Conservation (phyloP, 176 grass and related monocot species). For the Saccharum officinarum region DNA sequence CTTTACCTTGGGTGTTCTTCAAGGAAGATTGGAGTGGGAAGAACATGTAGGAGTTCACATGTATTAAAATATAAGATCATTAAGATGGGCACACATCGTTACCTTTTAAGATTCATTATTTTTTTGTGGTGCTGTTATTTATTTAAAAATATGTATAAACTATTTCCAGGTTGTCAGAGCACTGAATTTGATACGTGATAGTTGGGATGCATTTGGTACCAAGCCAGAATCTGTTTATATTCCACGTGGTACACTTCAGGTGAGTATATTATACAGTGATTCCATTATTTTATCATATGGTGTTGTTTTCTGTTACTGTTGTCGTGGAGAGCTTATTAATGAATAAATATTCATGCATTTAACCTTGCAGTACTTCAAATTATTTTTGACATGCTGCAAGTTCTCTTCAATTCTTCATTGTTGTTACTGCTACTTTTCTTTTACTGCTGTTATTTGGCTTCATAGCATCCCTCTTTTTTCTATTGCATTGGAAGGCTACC, state of each 20-base stretch:
- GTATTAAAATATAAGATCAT: slow-evolving; percentile 9
- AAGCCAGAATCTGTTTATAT: slow-evolving; percentile 81
- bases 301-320: background rate
- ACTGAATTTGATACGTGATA: slow-evolving; percentile 74
- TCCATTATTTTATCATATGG: slow-evolving; percentile 9
- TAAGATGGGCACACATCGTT: background rate
- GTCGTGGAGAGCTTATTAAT: background rate
- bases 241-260: slow-evolving; percentile 98
- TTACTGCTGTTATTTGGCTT: background rate
- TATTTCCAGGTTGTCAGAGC: slow-evolving; percentile 88
- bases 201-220: slow-evolving; percentile 82
- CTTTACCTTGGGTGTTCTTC: background rate
- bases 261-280: slow-evolving; percentile 41
- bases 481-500: slow-evolving; percentile 54
- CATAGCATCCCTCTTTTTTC: background rate
- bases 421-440: background rate
- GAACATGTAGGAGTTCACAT: background rate
- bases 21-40: background rate
- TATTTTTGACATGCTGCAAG: background rate
- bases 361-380: background rate
- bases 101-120: slow-evolving; percentile 12
- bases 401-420: slow-evolving; percentile 10
- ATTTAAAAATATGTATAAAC: slow-evolving; percentile 39
- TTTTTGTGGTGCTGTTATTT: background rate
- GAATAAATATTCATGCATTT: slow-evolving; percentile 2